Base-by-base conservation (phyloP, 1,284 basidiomycete species). In the Irpex lacteus region DNA sequence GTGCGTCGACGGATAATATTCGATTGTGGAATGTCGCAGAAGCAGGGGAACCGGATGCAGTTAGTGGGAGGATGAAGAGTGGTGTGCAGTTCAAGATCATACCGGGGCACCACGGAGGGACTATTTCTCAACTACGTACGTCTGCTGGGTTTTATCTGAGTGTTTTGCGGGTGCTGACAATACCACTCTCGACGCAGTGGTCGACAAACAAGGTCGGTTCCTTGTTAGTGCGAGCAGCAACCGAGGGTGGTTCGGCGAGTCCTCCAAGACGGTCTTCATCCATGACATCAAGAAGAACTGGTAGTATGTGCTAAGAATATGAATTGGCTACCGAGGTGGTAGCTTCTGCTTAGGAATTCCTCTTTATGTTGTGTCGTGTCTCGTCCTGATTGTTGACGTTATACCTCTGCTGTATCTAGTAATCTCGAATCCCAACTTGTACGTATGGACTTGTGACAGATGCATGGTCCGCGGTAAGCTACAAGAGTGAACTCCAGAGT, bases 51-150 rank as follows among this genome's bases (percentile, higher is more conserved):
- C 77, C 81, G 6, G 90, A 92, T 71, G 81, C 80, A 6, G 81
- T 72, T 60, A 56, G 54, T 18, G 82, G 83, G 49, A 85, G 82
- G 71, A 78, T 80, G 62, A 87, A 82, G 73, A 84, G 85, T 68
- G 85, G 88, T 6, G 88, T 90, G 18, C 91, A 91, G 67, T 98
- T 98, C 83, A 95, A 95, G 77, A 98, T 98, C 67, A 94, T 99
- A 47, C 92, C 96, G 4, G 97, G 97, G 0, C 96, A 98, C 77
- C 95, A 98, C 77, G 96, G 96, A 36, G 96, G 95, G 1, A 92
- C 90, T 65, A 86, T 98, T 15, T 97, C 95, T 4, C 90, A 92
- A 70, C 92, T 98, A 86, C 75, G 95, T 96, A 66, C 47, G 73
- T 70, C 7, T 6, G 19, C 38, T 4, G 4, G 9, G 57, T 44